Base-by-base conservation (phyloP, 441 rosid species). In the Dalechampia spathulata region DNA sequence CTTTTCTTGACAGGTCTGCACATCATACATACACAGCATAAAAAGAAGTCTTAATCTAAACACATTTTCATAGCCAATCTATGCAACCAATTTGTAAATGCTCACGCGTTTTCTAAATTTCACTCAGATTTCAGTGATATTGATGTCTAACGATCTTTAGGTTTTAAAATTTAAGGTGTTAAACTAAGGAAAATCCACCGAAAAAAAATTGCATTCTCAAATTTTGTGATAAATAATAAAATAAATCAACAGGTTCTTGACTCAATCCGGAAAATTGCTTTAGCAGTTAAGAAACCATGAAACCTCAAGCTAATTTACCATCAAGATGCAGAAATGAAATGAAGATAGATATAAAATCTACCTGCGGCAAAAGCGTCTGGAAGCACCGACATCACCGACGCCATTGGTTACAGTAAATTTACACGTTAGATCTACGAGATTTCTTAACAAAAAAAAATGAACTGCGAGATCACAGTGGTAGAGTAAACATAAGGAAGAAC, bases 371-470 rank as follows among this genome's bases (percentile, higher is more conserved):
- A 51, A 10, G 60, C 66, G 56, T 49, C 46, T 57, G 73, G 60
- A 36, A 63, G 69, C 75, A 60, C 78, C 82, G 83, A 74, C 90
- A 83, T 78, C 82, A 58, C 79, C 69, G 66, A 73, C 67, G 76
- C 79, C 72, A 66, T 61, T 52, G 34, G 63, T 30, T 57, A 30
- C 52, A 15, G 17, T 1, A 20, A 52, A 52, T 23, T 28, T 37
- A 61, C 62, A 63, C 64, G 51, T 63, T 73, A 76, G 90, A 83
- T 83, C 86, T 76, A 61, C 49, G 67, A 72, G 66, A 65, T 64
- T 65, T 49, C 59, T n/a, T n/a, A n/a, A n/a, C n/a, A n/a, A 52
- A 46, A 52, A 1, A 23, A 54, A 70, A 70, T 68, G 72, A 56
- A 67, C 69, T 48, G 62, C 72, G 66, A 66, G 65, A 78, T 59